phyloP scores from a whole-genome alignment of 108 stramenopile genomes.

The Pseudonitzschia pungens region DNA sequence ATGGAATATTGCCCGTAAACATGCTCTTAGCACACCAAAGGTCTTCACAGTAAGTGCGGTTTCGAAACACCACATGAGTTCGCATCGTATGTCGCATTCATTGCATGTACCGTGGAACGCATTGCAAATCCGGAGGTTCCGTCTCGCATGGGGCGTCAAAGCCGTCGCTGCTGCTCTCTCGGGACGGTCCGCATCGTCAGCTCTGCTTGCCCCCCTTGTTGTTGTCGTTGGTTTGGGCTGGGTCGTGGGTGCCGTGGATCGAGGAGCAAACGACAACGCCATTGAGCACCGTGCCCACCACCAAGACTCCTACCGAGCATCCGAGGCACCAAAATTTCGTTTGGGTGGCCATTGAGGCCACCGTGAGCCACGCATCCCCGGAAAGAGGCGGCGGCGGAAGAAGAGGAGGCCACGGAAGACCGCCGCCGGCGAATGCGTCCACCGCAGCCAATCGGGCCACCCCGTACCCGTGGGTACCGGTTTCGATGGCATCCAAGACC shows the following conservation, averaged over 20 bases:
- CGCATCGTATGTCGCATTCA: no score
- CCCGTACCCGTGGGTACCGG: not conserved
- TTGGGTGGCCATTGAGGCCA: not conserved
- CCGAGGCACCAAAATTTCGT: not conserved
- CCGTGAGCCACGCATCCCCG: not conserved
- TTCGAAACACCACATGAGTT: no score
- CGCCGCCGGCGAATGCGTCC: not conserved
- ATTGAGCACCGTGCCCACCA: not conserved
- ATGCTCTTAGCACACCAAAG: no score
- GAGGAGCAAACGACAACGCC: not conserved
- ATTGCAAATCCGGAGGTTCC: no score
- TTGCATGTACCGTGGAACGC: no score
- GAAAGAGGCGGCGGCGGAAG: no score
- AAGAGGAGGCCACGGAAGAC: not conserved
- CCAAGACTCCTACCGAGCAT: not conserved
- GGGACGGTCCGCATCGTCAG: no score
- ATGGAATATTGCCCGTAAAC: no score
- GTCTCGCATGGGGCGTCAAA: no score
- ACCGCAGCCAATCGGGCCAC: not conserved
- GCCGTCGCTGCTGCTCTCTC: no score
- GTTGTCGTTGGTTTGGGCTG: not conserved
- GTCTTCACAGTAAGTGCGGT: no score
- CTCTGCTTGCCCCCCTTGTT: not conserved
- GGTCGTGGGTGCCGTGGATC: not conserved
- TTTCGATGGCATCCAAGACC: not conserved